phyloP scores from a whole-genome alignment of 495 filamentous ascomycete genomes.

The Penicillium waksmanii region DNA sequence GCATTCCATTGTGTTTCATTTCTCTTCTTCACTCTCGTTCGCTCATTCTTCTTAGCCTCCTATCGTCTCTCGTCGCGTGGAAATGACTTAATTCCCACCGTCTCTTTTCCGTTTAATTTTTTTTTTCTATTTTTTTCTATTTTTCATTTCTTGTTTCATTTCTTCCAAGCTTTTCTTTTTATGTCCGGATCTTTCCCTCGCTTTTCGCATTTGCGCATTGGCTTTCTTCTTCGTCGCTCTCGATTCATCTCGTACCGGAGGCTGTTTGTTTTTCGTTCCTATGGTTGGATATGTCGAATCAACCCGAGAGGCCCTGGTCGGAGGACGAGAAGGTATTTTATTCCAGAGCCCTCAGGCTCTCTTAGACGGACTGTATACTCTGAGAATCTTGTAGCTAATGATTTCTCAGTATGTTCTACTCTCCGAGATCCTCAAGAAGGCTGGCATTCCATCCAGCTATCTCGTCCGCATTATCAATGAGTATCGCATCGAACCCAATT shows the following conservation, averaged over 20 bases:
- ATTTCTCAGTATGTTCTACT: conserved; percentile 53
- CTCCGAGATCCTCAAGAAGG: conserved; percentile 64
- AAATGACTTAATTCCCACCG: neutral
- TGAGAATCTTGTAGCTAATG: conserved; percentile 4
- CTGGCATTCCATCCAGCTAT: conserved; percentile 51
- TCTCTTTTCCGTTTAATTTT: too few relatives aligned
- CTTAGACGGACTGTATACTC: neutral
- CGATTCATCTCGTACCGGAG: conserved; percentile 6
- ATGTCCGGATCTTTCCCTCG: conserved; percentile 21
- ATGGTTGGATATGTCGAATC: conserved; percentile 55
- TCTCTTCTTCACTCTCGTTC: neutral
- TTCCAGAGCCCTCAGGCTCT: neutral
- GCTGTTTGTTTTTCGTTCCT: conserved; percentile 32
- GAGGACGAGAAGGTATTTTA: conserved; percentile 61
- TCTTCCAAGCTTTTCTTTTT: conserved; percentile 14
- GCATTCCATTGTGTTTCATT: neutral
- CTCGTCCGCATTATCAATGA: conserved; percentile 55
- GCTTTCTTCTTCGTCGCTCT: conserved; percentile 3
- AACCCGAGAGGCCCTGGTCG: conserved; percentile 55
- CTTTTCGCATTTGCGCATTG: conserved; percentile 15
- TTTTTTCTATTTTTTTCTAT: conserved; percentile 18
- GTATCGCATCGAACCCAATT: conserved; percentile 52
- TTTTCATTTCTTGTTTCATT: conserved; percentile 10
- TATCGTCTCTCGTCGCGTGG: neutral
- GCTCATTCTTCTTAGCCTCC: conserved; percentile 3